phyloP scores from a whole-genome alignment of 2,329 filamentous ascomycete species.

The Alternaria dauci region DNA sequence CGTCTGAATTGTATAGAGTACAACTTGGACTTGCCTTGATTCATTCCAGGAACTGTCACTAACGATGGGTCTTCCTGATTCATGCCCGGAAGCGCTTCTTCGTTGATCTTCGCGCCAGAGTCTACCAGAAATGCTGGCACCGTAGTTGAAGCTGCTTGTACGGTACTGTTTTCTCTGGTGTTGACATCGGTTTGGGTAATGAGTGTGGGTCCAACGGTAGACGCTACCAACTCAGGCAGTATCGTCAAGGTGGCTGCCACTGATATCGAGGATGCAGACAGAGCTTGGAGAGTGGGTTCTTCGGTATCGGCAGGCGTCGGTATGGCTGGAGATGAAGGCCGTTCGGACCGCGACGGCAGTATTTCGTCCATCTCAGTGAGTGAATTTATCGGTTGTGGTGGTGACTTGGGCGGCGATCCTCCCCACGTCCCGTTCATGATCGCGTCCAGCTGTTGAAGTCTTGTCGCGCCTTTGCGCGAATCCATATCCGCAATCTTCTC shows the following conservation, averaged over 20 bases:
- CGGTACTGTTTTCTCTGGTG: background rate
- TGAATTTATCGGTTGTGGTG: too few species aligned
- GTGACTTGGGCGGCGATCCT: background rate
- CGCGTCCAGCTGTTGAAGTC: background rate
- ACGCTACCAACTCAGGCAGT: background rate
- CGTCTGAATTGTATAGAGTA: background rate
- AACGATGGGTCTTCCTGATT: conserved; percentile 12
- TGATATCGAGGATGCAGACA: background rate
- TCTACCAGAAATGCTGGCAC: background rate
- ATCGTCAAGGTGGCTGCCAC: background rate
- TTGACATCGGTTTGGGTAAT: background rate
- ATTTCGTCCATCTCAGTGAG: background rate
- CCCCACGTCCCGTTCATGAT: background rate
- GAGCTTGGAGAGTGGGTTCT: background rate
- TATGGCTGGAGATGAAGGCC: background rate
- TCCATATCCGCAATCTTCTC: background rate
- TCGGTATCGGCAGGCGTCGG: background rate
- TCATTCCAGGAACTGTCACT: background rate
- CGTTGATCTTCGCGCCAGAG: background rate
- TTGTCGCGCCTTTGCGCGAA: background rate
- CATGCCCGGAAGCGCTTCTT: conserved; percentile 12
- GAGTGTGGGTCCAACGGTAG: background rate
- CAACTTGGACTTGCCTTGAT: background rate
- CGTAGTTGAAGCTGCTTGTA: background rate
- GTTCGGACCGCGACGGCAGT: background rate